Conservation (phyloP, 208 protist genomes). For the Trypanosoma cruzi region DNA sequence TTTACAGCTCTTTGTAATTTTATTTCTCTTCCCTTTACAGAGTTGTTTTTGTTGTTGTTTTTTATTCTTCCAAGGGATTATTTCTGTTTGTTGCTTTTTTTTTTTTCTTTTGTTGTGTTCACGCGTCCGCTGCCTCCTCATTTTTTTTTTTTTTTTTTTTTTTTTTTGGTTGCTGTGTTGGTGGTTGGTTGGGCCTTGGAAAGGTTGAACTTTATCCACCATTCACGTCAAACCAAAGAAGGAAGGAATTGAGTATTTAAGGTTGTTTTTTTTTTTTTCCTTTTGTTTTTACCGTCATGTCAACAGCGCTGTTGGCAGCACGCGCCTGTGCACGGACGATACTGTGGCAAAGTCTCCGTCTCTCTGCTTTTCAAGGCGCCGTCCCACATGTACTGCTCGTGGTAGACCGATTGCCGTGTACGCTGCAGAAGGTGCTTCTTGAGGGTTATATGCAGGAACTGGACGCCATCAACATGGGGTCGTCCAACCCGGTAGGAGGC, state of each 20-base stretch:
- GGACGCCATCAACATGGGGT: conserved; percentile 44
- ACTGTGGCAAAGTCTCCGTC: conserved; percentile 72
- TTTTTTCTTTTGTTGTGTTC: no score
- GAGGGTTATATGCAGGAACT: conserved; percentile 81
- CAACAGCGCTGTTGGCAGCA: conserved; percentile 55
- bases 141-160: not conserved
- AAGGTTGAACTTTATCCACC: not conserved
- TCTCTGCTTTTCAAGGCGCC: conserved; percentile 67
- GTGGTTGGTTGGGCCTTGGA: not conserved
- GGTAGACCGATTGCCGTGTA: conserved; percentile 64
- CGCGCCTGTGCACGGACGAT: conserved; percentile 64
- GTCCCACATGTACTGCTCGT: conserved; percentile 81
- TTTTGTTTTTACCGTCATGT: conserved; percentile 23
- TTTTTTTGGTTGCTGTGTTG: not conserved
- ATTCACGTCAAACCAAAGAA: no score
- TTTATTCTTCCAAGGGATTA: no score
- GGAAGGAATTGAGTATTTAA: not conserved
- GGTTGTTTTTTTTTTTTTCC: no score
- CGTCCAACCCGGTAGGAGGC: not conserved
- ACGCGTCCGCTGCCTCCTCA: no score
- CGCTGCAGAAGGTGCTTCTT: conserved; percentile 66
- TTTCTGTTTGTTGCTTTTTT: no score
- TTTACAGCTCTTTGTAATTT: no score
- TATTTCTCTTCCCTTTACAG: no score
- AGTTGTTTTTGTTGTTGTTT: no score